A percentile compares a stretch with the other conserved stretches of the same genome.
Conservation (phyloP, 352 stramenopile species). For the Globisporangium takayamanum region DNA sequence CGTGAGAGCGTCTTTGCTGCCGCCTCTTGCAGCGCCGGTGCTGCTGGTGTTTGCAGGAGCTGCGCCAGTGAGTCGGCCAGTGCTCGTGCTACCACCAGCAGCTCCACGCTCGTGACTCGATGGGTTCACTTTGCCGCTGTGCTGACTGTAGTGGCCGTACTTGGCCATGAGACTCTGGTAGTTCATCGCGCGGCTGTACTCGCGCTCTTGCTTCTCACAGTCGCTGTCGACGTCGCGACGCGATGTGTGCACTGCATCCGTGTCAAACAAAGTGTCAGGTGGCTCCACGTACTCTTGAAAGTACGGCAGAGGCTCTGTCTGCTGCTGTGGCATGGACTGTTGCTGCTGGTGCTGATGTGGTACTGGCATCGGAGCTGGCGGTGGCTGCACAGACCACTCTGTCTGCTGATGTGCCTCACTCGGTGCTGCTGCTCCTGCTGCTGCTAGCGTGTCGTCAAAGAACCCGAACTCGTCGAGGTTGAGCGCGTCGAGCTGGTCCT, state of each 20-base stretch:
- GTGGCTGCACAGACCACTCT: neutral
- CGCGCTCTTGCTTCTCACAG: constrained; percentile 22
- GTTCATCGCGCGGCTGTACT: constrained; percentile 51
- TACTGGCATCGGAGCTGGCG: neutral
- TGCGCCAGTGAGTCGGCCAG: too few species aligned
- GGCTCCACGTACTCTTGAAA: too few species aligned
- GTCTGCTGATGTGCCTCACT: neutral
- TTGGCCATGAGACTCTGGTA: constrained; percentile 74
- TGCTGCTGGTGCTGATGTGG: too few species aligned
- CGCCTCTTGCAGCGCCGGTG: neutral
- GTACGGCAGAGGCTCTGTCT: too few species aligned
- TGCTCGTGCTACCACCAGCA: neutral
- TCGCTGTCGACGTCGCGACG: neutral
- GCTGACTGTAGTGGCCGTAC: constrained; percentile 66
- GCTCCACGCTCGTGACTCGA: neutral
- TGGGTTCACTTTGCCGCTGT: constrained; percentile 54
- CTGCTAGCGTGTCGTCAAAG: constrained; percentile 6
- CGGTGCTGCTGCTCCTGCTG: constrained; percentile 1
- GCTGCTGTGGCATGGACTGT: too few species aligned
- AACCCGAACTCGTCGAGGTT: constrained; percentile 6
- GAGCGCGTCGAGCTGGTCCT: constrained; percentile 45
- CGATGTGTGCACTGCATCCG: too few species aligned
- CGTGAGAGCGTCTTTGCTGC: constrained; percentile 20
- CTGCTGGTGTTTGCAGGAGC: constrained; percentile 4
- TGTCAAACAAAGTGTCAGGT: too few species aligned